Conservation (phyloP, 176 grass and related monocot genomes). For the Rhynchospora tenuis region DNA sequence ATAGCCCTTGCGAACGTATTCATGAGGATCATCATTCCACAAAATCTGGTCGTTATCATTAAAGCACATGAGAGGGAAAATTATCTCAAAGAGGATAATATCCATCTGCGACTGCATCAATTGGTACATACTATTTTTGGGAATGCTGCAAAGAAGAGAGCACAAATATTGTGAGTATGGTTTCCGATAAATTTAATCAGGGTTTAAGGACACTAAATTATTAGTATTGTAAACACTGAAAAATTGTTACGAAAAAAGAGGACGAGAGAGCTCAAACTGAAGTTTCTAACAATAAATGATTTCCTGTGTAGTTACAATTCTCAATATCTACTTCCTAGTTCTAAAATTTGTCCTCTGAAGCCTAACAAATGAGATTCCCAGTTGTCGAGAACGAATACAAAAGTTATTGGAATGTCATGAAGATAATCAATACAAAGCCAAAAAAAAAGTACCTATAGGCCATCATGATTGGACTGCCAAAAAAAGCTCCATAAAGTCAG, state of each 20-base stretch:
- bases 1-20: conserved; percentile 97
- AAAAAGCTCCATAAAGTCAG: not conserved
- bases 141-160: conserved; percentile 56
- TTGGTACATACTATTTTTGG: conserved; percentile 91
- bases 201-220: not conserved
- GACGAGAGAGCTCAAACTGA: not conserved
- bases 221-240: not conserved
- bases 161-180: not conserved
- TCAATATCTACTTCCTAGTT: not conserved
- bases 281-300: not conserved
- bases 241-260: not conserved
- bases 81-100: conserved; percentile 83
- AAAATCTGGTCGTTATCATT: conserved; percentile 88
- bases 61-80: conserved; percentile 98
- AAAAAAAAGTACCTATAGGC: not conserved
- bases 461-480: not conserved
- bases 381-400: not conserved
- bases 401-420: not conserved
- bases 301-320: not conserved
- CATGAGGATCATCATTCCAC: conserved; percentile 97
- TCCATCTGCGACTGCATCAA: conserved; percentile 87
- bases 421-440: not conserved
- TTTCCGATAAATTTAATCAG: not conserved
- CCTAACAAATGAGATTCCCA: not conserved
- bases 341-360: not conserved